Evolutionary conservation across 176 grass and related monocot species (phyloP), one percentile per base, ranked within the genome.

Genomic region (Phoenix roebelenii): DNA sequence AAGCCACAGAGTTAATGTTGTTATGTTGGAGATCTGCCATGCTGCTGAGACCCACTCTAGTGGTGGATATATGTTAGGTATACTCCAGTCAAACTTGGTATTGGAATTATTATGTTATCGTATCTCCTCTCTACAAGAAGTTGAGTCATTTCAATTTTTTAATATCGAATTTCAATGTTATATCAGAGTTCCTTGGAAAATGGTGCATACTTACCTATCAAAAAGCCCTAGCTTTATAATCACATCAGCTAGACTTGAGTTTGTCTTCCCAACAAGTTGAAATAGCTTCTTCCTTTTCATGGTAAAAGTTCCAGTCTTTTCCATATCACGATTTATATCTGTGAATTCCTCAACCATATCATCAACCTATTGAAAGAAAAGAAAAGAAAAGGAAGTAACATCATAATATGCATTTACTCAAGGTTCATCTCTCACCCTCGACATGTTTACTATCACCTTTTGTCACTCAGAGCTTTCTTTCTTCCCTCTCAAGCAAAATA

Each of bases 311-410:
- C 85, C 89, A 63, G 85, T 95, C 73, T 89, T 95, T 67, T 89
- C 89, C 85, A 95, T 95, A 48, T 77, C 73, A 59, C 89, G 81
- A 77, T 95, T 95, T 60, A 95, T 95, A 61, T 95, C 89, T 75
- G 85, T 95, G 64, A 95, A 89, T 76, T 95, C 85, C 72, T 95
- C 82, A 71, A 89, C 89, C 85, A 95, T 95, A 77, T 95, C 85
- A 95, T 95, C 89, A 7, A 95, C 85, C 89, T 95, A 77, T 23
- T 10, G 1, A 39, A 39, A 39, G 25, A 74, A 77, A 71, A 39
- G 25, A 74, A 77, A 71, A 48, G 5, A 58, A 23, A 59, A 16
- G 53, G 35, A 35, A 68, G 44, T 10, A 7, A 50, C 20, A 55
- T 58, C 32, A 39, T 39, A 7, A 39, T 7, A 39, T 39, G 32